Base-by-base conservation (phyloP, 1,284 basidiomycete species). In the Boletellus deceptivus region DNA sequence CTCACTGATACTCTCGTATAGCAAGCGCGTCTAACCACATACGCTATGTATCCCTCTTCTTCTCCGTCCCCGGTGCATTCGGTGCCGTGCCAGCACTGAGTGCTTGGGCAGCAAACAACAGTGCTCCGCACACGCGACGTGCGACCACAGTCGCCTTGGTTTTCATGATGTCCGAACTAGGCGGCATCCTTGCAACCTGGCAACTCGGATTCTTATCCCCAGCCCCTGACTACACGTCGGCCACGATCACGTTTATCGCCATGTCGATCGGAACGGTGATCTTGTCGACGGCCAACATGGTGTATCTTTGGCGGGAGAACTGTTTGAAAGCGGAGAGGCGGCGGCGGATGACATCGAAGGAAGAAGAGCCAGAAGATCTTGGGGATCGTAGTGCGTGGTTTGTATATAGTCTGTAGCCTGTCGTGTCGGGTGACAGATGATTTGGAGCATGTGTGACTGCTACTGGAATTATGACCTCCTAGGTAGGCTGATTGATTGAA, bases 31-130 rank as follows among this genome's bases (percentile, higher is more conserved):
- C 64, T 29, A 50, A 65, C 37, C 64, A 69, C 24, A 60, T 76
- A 16, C 75, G 73, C 58, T 82, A 83, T 50, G 75, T 64, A 6
- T 77, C 75, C 8, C 68, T 83, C 0, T 82, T 79, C 68, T 68
- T 81, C 48, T 73, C 72, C 6, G 69, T 80, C 24, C 54, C 75
- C 0, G 80, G 80, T 14, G 64, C 69, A 14, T 78, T 76, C 61
- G 63, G 71, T 13, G 53, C 67, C 5, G 72, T 74, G 0, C 75
- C 80, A 1, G 67, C 76, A 3, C 46, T 77, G n/a, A 67, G 66
- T 1, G 74, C 80, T 0, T 83, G 81, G 81, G 59, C 69, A 41
- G 70, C 82, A n/a, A 84, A 83, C 62, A 86, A 85, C 63, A 73
- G 78, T 17, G 71, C 77, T 0, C 80, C 81, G 0, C 77, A 82